These are phyloP conservation scores for Cylindrodendrum hubeiense DNA, from an alignment of 2,329 filamentous ascomycete genomes.

Conservation along the genomic window DNA sequence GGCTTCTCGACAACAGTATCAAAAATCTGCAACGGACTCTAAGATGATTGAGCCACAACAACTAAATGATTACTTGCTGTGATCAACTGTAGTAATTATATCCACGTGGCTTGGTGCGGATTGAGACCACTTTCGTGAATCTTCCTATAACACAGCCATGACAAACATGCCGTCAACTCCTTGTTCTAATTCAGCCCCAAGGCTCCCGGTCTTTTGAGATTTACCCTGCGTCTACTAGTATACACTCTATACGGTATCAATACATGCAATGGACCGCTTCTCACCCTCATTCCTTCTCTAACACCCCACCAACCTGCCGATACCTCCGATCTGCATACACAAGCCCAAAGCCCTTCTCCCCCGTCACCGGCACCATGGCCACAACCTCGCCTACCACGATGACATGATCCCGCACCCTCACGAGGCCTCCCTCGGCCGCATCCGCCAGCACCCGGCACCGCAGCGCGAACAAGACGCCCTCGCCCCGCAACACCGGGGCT, in stretches of 20 bases:
- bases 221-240: background rate
- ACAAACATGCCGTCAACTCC: background rate
- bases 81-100: no score
- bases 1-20: background rate
- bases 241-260: constrained; percentile 15
- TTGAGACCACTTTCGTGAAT: no score
- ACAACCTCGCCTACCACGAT: constrained; percentile 65
- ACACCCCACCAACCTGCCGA: constrained; percentile 55
- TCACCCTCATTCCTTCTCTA: constrained; percentile 39
- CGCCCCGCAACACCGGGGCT: constrained; percentile 60
- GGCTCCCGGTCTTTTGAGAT: background rate
- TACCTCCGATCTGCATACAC: constrained; percentile 64
- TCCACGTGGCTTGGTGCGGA: no score
- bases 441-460: constrained; percentile 57
- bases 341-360: constrained; percentile 57
- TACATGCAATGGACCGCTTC: constrained; percentile 1
- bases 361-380: constrained; percentile 54
- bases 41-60: no score
- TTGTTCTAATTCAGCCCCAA: background rate
- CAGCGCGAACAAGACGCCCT: constrained; percentile 66
- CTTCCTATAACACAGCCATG: background rate
- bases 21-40: background rate
- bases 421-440: constrained; percentile 53
- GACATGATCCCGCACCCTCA: constrained; percentile 64
- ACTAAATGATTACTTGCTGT: no score